phyloP scores from a whole-genome alignment of 768 basidiomycete genomes.

The Naganishia onofrii region DNA sequence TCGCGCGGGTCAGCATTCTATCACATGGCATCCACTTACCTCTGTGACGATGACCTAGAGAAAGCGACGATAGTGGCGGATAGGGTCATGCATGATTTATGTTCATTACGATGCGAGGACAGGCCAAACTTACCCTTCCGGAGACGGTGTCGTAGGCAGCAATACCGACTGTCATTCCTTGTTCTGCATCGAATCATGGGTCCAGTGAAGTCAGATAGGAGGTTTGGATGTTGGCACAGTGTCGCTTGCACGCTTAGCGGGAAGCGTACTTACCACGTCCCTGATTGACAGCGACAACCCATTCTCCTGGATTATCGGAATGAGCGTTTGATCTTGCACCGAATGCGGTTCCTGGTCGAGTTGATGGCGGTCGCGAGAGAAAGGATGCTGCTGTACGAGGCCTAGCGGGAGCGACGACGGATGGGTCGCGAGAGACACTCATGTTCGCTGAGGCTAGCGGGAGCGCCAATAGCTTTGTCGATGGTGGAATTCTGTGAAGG shows the following conservation, averaged over 20 bases:
- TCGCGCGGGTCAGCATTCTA: neutral
- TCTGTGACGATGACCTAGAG: neutral
- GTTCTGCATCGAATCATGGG: neutral
- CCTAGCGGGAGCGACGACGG: neutral
- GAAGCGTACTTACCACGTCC: constrained; percentile 28
- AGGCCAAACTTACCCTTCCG: constrained; percentile 58
- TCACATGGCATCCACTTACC: neutral
- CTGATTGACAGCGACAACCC: constrained; percentile 36
- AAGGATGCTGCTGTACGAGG: constrained; percentile 1
- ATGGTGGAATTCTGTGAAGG: too few relatives aligned
- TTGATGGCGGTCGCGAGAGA: constrained; percentile 21
- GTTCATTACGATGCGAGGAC: too few relatives aligned
- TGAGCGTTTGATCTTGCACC: constrained; percentile 20
- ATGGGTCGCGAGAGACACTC: constrained; percentile 3
- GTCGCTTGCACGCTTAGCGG: too few relatives aligned
- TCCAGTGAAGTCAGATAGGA: neutral
- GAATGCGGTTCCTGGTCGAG: constrained; percentile 26
- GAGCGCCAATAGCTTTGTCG: too few relatives aligned
- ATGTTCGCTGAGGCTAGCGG: neutral
- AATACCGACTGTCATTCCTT: constrained; percentile 72
- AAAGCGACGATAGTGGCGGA: neutral
- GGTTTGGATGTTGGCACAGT: neutral
- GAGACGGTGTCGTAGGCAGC: constrained; percentile 79
- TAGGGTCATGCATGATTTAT: neutral
- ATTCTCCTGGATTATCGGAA: constrained; percentile 27